Evolutionary conservation across 2,329 filamentous ascomycete genomes (phyloP).

Genomic region (Exophiala oligosperma): DNA sequence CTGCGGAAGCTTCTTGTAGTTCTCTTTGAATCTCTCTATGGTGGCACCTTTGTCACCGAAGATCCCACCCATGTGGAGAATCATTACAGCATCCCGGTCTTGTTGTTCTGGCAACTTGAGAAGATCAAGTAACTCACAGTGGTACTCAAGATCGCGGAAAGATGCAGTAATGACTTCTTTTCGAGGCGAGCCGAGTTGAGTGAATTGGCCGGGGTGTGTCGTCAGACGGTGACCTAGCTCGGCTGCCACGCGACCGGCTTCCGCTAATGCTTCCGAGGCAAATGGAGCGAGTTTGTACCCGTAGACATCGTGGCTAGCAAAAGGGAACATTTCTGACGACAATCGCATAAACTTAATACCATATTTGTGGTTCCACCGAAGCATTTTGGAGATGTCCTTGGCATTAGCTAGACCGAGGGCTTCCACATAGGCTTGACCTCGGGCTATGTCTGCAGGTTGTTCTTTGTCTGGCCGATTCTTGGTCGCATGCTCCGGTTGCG

Average conservation of each 20-base stretch:
- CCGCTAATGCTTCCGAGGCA: constrained; percentile 72
- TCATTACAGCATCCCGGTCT: constrained; percentile 87
- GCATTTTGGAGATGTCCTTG: constrained; percentile 78
- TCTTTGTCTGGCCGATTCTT: constrained; percentile 83
- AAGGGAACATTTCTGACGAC: constrained; percentile 96
- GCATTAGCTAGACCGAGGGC: constrained; percentile 78
- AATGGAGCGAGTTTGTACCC: constrained; percentile 85
- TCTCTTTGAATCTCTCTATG: constrained; percentile 72
- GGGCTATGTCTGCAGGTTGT: constrained; percentile 63
- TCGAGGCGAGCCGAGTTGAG: constrained; percentile 82
- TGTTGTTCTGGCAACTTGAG: constrained; percentile 75
- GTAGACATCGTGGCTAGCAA: constrained; percentile 83
- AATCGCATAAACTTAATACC: constrained; percentile 90
- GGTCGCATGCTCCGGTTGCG: constrained; percentile 73
- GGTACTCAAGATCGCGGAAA: constrained; percentile 81
- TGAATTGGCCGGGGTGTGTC: constrained; percentile 90
- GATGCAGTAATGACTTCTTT: constrained; percentile 74
- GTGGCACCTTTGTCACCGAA: constrained; percentile 85
- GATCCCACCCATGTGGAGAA: constrained; percentile 86
- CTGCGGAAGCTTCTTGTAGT: constrained; percentile 67
- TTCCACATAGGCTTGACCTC: constrained; percentile 74
- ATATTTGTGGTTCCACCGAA: constrained; percentile 89
- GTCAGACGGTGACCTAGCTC: constrained; percentile 82
- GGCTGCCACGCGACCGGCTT: constrained; percentile 73
- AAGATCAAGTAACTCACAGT: constrained; percentile 78